Evolutionary conservation across 352 stramenopile species (phyloP).

Genomic region (Phytopythium helicoides): DNA sequence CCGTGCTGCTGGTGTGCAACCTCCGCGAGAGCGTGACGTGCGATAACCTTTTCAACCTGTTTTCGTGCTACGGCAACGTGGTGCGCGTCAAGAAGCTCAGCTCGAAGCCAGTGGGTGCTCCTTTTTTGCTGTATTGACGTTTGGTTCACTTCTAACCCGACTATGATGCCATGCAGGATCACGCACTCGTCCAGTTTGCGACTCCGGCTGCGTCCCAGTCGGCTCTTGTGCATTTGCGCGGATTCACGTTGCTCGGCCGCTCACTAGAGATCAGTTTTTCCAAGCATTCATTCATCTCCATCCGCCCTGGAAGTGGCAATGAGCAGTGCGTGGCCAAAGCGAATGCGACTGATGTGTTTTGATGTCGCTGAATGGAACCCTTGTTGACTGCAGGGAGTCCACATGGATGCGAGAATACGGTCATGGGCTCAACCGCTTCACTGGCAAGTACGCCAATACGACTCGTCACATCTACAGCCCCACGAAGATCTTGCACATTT

Average conservation of each 20-base stretch:
- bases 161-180: constrained; percentile 19
- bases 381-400: constrained; percentile 8
- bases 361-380: not conserved
- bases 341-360: not conserved
- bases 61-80: constrained; percentile 71
- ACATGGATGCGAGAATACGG: constrained; percentile 47
- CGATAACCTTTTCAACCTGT: constrained; percentile 67
- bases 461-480: constrained; percentile 69
- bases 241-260: constrained; percentile 45
- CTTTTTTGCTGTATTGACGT: not conserved
- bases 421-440: constrained; percentile 54
- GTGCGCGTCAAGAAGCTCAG: constrained; percentile 56
- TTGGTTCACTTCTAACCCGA: not conserved
- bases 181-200: constrained; percentile 59
- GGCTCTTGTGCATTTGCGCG: constrained; percentile 48
- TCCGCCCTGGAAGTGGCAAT: constrained; percentile 11
- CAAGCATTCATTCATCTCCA: constrained; percentile 52
- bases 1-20: constrained; percentile 58
- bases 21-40: constrained; percentile 48
- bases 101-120: constrained; percentile 28
- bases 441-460: constrained; percentile 50
- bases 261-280: constrained; percentile 67
- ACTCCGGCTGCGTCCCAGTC: constrained; percentile 39
- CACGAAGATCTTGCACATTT: constrained; percentile 61
- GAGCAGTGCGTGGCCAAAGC: constrained; percentile 8